Percentiles rank a stretch among this genome's conserved stretches.
These are phyloP conservation scores for Excoecaria cochinchinensis DNA, from an alignment of 345 rosid genomes.

Conservation along the genomic window DNA sequence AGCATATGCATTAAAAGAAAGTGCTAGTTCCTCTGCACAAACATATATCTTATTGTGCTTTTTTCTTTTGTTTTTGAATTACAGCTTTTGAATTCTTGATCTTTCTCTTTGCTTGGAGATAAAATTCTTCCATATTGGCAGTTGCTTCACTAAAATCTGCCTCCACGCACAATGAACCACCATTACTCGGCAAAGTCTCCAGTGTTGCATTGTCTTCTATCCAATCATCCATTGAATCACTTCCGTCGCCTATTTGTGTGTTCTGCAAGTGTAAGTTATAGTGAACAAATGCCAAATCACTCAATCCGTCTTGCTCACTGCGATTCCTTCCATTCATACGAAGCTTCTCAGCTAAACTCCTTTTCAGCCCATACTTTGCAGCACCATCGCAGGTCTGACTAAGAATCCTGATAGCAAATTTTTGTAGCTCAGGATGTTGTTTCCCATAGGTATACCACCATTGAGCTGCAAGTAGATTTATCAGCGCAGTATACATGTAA, in stretches of 20 bases:
- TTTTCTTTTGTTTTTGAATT: background rate
- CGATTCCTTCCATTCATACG: constrained; percentile 24
- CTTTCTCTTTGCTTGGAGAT: background rate
- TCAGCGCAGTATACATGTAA: too few relatives aligned
- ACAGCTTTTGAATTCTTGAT: background rate
- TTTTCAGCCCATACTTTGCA: constrained; percentile 44
- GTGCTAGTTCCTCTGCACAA: too few relatives aligned
- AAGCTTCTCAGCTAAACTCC: constrained; percentile 48
- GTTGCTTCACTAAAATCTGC: background rate
- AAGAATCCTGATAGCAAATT: constrained; percentile 43
- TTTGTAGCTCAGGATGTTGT: constrained; percentile 51
- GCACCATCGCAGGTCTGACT: constrained; percentile 62
- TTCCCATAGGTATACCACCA: constrained; percentile 58
- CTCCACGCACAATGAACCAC: background rate
- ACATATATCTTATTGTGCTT: background rate
- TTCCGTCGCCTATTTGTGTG: constrained; percentile 20
- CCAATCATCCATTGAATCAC: constrained; percentile 32
- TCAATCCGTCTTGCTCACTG: constrained; percentile 25
- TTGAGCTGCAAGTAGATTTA: constrained; percentile 31
- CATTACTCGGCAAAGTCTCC: background rate
- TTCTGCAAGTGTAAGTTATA: constrained; percentile 47
- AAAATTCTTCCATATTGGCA: background rate
- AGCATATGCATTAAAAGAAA: too few relatives aligned
- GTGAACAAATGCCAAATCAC: constrained; percentile 40
- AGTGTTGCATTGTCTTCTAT: background rate